Percentiles rank a stretch among this genome's conserved stretches.
Evolutionary conservation across 345 rosid genomes (phyloP).

Genomic region (Sonneratia alba): DNA sequence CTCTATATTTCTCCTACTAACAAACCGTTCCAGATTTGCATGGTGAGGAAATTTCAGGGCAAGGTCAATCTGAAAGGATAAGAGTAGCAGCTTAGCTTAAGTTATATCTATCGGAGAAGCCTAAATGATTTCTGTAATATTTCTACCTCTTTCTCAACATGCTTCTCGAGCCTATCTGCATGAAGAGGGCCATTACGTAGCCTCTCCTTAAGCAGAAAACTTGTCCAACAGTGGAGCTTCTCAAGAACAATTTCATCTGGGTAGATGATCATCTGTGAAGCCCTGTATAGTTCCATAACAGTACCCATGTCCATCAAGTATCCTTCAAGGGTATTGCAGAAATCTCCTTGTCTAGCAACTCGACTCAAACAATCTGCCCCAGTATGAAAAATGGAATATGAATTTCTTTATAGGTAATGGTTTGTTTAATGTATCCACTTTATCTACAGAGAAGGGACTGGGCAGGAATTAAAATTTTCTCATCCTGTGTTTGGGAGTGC

Average conservation of each 20-base stretch:
- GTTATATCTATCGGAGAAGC: not conserved
- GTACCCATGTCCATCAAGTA: constrained; percentile 36
- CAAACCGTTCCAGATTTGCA: constrained; percentile 47
- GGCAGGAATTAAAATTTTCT: not conserved
- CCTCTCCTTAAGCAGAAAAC: constrained; percentile 36
- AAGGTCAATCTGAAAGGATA: constrained; percentile 50
- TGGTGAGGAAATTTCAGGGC: constrained; percentile 44
- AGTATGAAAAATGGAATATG: constrained; percentile 5
- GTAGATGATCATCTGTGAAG: constrained; percentile 39
- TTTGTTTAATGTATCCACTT: not conserved
- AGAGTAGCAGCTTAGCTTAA: not conserved
- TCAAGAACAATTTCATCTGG: constrained; percentile 45
- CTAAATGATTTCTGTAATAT: not conserved
- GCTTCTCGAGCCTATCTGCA: constrained; percentile 19
- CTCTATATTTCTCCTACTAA: constrained; percentile 48
- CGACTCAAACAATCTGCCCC: constrained; percentile 45
- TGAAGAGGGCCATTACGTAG: constrained; percentile 24
- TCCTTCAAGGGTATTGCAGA: constrained; percentile 50
- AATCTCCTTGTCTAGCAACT: constrained; percentile 41
- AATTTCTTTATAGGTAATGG: not conserved
- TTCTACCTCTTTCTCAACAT: constrained; percentile 36
- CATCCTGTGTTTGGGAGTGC: not conserved
- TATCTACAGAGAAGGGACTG: not conserved
- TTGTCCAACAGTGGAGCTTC: constrained; percentile 46
- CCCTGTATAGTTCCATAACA: constrained; percentile 57